Percentiles rank a stretch among this genome's conserved stretches.
Conservation (phyloP, 495 filamentous ascomycete genomes). For the Podospora sp. region DNA sequence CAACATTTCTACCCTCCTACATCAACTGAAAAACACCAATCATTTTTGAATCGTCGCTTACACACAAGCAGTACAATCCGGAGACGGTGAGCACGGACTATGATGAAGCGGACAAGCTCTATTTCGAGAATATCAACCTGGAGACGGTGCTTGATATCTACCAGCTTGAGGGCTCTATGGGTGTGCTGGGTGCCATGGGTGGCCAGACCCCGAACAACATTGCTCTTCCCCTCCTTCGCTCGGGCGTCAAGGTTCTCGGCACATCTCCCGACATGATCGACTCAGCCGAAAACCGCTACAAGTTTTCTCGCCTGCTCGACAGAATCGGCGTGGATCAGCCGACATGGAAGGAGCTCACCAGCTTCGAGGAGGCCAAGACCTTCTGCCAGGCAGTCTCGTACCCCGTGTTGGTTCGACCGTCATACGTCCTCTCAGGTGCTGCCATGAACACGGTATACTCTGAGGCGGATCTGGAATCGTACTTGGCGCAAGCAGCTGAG, state of each 20-base stretch:
- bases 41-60: too few relatives aligned
- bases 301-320: constrained; percentile 97
- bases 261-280: constrained; percentile 99
- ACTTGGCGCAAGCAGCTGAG: constrained; percentile 83
- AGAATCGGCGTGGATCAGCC: constrained; percentile 96
- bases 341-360: constrained; percentile 95
- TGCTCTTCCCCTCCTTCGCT: constrained; percentile 80
- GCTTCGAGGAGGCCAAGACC: constrained; percentile 78
- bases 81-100: constrained; percentile 96
- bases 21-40: too few relatives aligned
- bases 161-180: constrained; percentile 80
- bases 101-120: constrained; percentile 92
- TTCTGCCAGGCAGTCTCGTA: constrained; percentile 87
- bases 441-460: constrained; percentile 97
- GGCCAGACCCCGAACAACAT: constrained; percentile 99
- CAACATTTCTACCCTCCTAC: too few relatives aligned
- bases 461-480: constrained; percentile 82
- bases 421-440: constrained; percentile 93
- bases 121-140: constrained; percentile 96
- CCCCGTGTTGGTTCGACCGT: constrained; percentile 90
- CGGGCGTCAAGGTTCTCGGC: constrained; percentile 89
- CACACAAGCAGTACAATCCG: too few relatives aligned
- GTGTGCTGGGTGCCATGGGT: constrained; percentile 97
- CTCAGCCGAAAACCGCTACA: constrained; percentile 94
- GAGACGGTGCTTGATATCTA: constrained; percentile 97